Conservation (phyloP, 805 yeast genomes). For the Sungouiozyma ichnusensis region DNA sequence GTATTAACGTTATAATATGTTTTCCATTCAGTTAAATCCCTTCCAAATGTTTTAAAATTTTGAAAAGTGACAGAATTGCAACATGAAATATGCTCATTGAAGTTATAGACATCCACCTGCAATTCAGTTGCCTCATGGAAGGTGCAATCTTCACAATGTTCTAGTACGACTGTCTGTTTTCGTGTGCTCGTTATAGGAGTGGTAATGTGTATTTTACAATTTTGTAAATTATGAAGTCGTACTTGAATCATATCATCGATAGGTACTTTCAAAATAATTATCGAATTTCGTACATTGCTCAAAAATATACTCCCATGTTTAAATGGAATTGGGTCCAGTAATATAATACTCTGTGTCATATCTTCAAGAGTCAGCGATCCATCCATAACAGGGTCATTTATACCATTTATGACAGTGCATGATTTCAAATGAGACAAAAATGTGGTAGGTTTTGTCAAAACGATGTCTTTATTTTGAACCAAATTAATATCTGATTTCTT, state of each 20-base stretch:
- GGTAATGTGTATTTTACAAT: constrained; percentile 16
- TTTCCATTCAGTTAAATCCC: neutral
- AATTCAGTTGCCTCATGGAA: constrained; percentile 13
- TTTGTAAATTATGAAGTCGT: constrained; percentile 14
- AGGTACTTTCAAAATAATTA: constrained; percentile 9
- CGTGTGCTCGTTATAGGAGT: neutral
- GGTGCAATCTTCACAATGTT: constrained; percentile 14
- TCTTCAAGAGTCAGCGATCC: constrained; percentile 16
- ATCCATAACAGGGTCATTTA: neutral
- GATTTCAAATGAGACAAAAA: neutral
- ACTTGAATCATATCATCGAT: constrained; percentile 15
- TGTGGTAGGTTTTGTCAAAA: neutral
- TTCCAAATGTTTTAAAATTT: neutral
- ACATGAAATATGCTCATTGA: constrained; percentile 8
- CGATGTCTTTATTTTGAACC: neutral
- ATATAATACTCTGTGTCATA: constrained; percentile 8
- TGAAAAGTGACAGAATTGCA: neutral
- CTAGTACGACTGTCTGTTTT: constrained; percentile 19
- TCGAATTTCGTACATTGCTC: constrained; percentile 9
- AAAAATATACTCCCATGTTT: constrained; percentile 19
- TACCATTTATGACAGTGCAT: neutral
- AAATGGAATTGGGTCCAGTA: constrained; percentile 12
- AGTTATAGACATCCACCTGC: constrained; percentile 15
- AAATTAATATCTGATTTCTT: neutral
- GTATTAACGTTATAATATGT: neutral